Evolutionary conservation across 176 grass and related monocot species (phyloP).

Genomic region (Lolium multiflorum): DNA sequence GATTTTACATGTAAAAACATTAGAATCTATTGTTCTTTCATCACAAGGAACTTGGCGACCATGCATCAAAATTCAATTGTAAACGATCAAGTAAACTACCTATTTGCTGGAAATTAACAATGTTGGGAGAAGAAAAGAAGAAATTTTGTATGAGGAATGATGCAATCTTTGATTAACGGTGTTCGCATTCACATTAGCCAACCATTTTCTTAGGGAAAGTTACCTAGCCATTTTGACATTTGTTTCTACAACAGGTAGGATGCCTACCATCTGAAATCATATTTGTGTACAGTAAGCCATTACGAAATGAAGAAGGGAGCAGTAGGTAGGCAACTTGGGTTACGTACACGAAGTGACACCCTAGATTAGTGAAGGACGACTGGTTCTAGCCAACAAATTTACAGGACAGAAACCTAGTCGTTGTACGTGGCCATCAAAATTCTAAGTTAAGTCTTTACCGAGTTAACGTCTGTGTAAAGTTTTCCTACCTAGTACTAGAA

Average conservation of each 20-base stretch:
- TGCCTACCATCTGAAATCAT: neutral
- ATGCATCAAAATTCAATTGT: neutral
- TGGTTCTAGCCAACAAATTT: conserved; percentile 45
- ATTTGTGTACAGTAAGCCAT: neutral
- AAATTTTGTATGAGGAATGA: neutral
- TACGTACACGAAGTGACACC: conserved; percentile 5
- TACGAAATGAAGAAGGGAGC: neutral
- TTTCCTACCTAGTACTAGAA: conserved; percentile 42
- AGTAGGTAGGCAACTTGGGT: conserved; percentile 3
- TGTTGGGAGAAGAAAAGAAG: neutral
- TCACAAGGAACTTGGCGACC: neutral
- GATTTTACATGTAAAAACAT: neutral
- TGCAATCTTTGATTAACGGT: neutral
- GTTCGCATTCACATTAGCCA: neutral
- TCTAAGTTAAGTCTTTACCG: conserved; percentile 36
- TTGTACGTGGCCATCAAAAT: neutral
- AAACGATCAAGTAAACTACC: neutral
- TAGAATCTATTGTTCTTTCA: neutral
- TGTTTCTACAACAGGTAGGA: neutral
- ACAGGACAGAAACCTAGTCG: conserved; percentile 6
- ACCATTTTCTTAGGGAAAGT: neutral
- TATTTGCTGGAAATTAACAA: neutral
- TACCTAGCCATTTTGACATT: neutral
- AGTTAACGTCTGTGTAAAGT: conserved; percentile 1
- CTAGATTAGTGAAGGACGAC: neutral